Conservation (phyloP, 441 rosid species). For the Erodium trifolium region DNA sequence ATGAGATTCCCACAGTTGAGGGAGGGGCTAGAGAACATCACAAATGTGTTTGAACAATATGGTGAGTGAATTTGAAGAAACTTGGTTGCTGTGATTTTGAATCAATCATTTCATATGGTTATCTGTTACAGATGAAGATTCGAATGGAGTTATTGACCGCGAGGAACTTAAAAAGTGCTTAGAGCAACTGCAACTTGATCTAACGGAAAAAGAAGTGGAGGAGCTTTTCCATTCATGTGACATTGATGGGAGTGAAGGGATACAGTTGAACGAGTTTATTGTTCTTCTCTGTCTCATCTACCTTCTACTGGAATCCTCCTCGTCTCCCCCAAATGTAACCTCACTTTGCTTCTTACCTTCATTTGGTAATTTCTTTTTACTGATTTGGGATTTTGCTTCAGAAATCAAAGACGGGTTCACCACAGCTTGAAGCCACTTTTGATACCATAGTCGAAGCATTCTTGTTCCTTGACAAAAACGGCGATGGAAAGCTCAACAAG, state of each 20-base stretch:
- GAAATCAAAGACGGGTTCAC: conserved; percentile 34
- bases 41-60: conserved; percentile 45
- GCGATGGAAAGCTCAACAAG: conserved; percentile 60
- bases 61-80: conserved; percentile 25
- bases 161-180: conserved; percentile 58
- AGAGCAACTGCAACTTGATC: conserved; percentile 40
- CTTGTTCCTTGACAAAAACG: conserved; percentile 69
- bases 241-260: conserved; percentile 62
- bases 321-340: conserved; percentile 28
- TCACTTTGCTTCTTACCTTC: conserved; percentile 12
- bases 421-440: conserved; percentile 53
- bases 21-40: conserved; percentile 53
- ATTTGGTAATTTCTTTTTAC: conserved; percentile 11
- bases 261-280: conserved; percentile 70
- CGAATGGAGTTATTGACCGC: conserved; percentile 52
- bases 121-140: conserved; percentile 43
- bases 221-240: conserved; percentile 69
- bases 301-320: conserved; percentile 47
- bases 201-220: conserved; percentile 53
- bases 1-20: conserved; percentile 57
- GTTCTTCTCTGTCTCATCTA: conserved; percentile 68
- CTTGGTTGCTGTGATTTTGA: too few relatives aligned
- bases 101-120: conserved; percentile 10
- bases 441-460: conserved; percentile 64
- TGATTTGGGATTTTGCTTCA: conserved; percentile 22